Conservation (phyloP, 345 rosid species). For the Gossypium ekmanianum region DNA sequence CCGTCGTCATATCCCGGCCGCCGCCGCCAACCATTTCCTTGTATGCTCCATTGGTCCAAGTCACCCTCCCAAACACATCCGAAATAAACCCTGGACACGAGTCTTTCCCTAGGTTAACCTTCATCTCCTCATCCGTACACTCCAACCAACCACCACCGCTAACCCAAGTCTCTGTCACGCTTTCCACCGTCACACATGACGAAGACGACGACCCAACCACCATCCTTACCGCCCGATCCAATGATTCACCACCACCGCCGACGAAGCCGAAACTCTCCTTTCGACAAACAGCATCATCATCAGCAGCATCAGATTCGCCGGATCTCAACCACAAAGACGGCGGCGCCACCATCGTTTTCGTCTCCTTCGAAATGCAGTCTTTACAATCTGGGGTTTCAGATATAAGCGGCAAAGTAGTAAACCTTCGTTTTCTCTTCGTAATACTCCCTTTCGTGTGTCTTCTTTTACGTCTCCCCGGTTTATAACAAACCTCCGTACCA, state of each 20-base stretch:
- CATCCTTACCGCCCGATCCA: conserved; percentile 20
- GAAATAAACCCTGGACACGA: conserved; percentile 82
- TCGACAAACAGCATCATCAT: not conserved
- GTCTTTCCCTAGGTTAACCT: conserved; percentile 49
- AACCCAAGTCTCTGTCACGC: conserved; percentile 67
- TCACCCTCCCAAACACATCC: conserved; percentile 58
- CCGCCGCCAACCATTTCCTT: conserved; percentile 53
- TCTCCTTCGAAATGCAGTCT: conserved; percentile 21
- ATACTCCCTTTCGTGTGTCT: conserved; percentile 29
- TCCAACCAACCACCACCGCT: conserved; percentile 44
- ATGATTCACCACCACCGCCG: not conserved
- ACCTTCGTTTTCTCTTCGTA: conserved; percentile 21
- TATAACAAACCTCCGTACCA: conserved; percentile 24
- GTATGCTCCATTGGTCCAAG: conserved; percentile 73
- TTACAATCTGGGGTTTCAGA: conserved; percentile 56
- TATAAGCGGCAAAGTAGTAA: conserved; percentile 63
- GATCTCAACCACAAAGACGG: conserved; percentile 48
- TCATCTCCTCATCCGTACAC: conserved; percentile 53
- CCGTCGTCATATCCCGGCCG: conserved; percentile 35
- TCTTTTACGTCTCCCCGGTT: conserved; percentile 34
- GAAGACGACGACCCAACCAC: conserved; percentile 16
- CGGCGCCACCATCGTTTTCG: not conserved
- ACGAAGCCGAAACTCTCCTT: not conserved
- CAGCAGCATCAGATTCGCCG: conserved; percentile 15
- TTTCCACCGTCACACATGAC: conserved; percentile 69